phyloP scores from a whole-genome alignment of 2,329 filamentous ascomycete genomes.

The Cladosporium sp. region DNA sequence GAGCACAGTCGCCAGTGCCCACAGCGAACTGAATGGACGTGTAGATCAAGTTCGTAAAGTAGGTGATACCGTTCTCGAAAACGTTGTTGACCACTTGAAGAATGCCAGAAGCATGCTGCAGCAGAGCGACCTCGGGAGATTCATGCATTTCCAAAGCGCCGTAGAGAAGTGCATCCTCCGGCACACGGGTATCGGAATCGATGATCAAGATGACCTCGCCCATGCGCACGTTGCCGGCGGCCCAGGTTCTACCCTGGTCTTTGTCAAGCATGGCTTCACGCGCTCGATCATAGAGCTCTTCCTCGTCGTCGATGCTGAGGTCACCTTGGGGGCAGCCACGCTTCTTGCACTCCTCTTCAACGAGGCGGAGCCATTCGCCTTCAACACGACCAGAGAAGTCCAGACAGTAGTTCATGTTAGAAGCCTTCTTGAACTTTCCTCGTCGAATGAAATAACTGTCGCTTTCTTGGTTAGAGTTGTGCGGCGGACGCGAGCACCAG shows the following conservation, averaged over 20 bases:
- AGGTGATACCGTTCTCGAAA: constrained; percentile 72
- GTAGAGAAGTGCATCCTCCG: constrained; percentile 60
- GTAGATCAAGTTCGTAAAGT: constrained; percentile 75
- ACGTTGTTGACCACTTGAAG: constrained; percentile 69
- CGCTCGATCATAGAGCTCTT: constrained; percentile 10
- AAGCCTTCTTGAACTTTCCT: constrained; percentile 62
- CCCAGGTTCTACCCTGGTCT: constrained; percentile 47
- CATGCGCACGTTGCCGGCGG: constrained; percentile 54
- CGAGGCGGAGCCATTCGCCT: constrained; percentile 6
- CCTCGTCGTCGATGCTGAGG: constrained; percentile 8
- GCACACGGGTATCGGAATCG: constrained; percentile 64
- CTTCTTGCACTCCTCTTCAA: constrained; percentile 3
- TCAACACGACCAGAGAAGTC: constrained; percentile 11
- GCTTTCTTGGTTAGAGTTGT: constrained; percentile 39
- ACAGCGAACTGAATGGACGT: constrained; percentile 65
- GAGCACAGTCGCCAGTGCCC: constrained; percentile 64
- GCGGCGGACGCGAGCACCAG: constrained; percentile 45
- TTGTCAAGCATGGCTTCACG: constrained; percentile 11
- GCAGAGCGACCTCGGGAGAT: constrained; percentile 62
- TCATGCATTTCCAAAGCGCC: constrained; percentile 66
- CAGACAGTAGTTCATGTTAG: constrained; percentile 12
- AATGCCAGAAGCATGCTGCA: constrained; percentile 67
- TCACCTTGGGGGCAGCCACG: constrained; percentile 8
- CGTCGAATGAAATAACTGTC: constrained; percentile 40
- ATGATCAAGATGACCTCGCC: constrained; percentile 62